Percentiles rank a stretch among this genome's conserved stretches.
Conservation (phyloP, 257 asterid genomes). For the Verbena officinalis region DNA sequence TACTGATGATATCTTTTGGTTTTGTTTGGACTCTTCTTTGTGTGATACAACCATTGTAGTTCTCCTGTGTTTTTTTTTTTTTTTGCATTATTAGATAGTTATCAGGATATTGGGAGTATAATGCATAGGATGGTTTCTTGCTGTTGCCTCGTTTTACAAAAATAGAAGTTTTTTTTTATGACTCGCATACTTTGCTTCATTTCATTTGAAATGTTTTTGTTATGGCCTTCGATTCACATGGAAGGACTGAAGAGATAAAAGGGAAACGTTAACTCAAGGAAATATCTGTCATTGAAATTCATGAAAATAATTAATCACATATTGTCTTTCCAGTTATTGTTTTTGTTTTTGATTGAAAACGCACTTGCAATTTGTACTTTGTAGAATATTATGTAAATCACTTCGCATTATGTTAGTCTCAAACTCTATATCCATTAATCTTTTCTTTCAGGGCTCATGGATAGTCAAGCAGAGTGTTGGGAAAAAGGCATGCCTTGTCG, state of each 20-base stretch:
- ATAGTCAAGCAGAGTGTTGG: conserved; percentile 97
- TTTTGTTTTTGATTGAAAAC: conserved; percentile 14
- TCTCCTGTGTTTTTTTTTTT: conserved; percentile 16
- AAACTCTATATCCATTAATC: conserved; percentile 19
- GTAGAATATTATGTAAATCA: conserved; percentile 12
- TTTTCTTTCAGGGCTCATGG: conserved; percentile 84
- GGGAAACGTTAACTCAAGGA: too few species aligned
- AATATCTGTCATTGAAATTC: too few species aligned
- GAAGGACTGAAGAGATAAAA: too few species aligned
- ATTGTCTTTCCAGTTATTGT: background rate
- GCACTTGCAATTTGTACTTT: background rate
- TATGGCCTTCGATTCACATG: background rate
- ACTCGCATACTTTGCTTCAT: background rate
- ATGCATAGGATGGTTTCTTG: background rate
- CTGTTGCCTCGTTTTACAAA: background rate
- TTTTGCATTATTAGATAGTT: conserved; percentile 13
- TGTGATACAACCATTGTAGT: background rate
- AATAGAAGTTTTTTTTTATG: background rate
- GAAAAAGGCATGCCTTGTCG: conserved; percentile 86
- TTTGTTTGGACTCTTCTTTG: background rate
- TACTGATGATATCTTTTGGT: conserved; percentile 16
- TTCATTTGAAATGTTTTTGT: background rate
- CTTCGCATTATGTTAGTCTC: conserved; percentile 23
- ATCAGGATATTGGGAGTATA: too few species aligned
- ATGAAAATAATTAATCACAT: too few species aligned